These are phyloP conservation scores for Exophiala spinifera DNA, from an alignment of 2,329 filamentous ascomycete genomes.

Conservation along the genomic window DNA sequence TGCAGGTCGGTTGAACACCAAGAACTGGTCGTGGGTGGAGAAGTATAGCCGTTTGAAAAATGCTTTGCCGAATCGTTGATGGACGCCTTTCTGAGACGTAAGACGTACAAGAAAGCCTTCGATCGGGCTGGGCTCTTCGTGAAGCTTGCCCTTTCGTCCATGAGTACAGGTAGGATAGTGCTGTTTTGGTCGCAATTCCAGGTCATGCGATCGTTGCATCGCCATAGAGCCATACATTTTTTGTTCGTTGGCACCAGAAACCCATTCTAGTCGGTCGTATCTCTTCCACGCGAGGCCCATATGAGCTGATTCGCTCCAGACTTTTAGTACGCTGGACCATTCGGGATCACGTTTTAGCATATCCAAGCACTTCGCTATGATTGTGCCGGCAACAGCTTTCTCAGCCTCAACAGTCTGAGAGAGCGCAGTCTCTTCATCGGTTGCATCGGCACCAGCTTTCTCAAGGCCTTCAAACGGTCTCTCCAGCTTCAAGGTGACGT, in stretches of 20 bases:
- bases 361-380: conserved; percentile 57
- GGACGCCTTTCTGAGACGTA: conserved; percentile 60
- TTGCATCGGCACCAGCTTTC: conserved; percentile 32
- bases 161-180: conserved; percentile 58
- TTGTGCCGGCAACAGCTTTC: conserved; percentile 53
- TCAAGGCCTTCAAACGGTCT: conserved; percentile 58
- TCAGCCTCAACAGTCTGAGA: conserved; percentile 45
- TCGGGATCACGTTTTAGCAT: conserved; percentile 56
- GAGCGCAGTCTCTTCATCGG: conserved; percentile 44
- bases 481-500: conserved; percentile 56
- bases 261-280: conserved; percentile 67
- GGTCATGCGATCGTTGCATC: conserved; percentile 64
- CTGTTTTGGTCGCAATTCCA: conserved; percentile 62
- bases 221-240: conserved; percentile 68
- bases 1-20: conserved; percentile 61
- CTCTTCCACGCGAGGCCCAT: conserved; percentile 67
- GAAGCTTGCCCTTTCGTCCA: conserved; percentile 38
- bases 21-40: conserved; percentile 60
- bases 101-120: conserved; percentile 66
- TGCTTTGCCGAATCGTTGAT: conserved; percentile 57
- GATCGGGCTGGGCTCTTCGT: conserved; percentile 58
- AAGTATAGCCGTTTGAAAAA: conserved; percentile 67
- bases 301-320: conserved; percentile 57
- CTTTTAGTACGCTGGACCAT: conserved; percentile 57
- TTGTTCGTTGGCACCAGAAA: conserved; percentile 62